Conservation (phyloP, 768 basidiomycete genomes). For the Nidularia pulvinata region DNA sequence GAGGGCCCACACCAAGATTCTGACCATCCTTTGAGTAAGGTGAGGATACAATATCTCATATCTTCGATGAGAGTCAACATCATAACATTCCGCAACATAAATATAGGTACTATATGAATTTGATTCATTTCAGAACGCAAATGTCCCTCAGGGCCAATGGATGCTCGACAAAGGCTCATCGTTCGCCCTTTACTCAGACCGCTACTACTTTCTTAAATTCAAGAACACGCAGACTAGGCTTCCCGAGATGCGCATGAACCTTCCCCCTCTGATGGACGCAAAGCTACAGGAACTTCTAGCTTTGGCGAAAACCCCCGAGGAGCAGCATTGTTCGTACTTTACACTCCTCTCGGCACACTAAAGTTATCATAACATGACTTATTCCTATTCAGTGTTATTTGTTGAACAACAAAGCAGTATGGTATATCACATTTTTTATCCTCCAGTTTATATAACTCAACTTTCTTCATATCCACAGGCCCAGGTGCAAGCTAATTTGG, state of each 20-base stretch:
- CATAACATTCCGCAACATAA: background rate
- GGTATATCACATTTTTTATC: background rate
- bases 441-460: background rate
- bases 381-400: background rate
- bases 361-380: background rate
- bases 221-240: background rate
- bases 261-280: background rate
- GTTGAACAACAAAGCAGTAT: background rate
- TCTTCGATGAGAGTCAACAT: too few species aligned
- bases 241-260: background rate
- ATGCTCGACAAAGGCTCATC: background rate
- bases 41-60: too few species aligned
- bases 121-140: background rate
- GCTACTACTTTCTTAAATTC: background rate
- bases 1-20: background rate
- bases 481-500: background rate
- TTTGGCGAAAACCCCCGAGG: background rate
- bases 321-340: background rate
- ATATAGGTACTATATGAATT: background rate
- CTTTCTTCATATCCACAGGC: background rate
- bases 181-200: background rate
- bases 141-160: background rate
- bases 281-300: background rate
- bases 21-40: background rate
- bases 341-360: background rate